Evolutionary conservation across 2,329 filamentous ascomycete genomes (phyloP), one percentile per base, ranked within the genome.

Genomic region (Arthrobotrys musiformis): DNA sequence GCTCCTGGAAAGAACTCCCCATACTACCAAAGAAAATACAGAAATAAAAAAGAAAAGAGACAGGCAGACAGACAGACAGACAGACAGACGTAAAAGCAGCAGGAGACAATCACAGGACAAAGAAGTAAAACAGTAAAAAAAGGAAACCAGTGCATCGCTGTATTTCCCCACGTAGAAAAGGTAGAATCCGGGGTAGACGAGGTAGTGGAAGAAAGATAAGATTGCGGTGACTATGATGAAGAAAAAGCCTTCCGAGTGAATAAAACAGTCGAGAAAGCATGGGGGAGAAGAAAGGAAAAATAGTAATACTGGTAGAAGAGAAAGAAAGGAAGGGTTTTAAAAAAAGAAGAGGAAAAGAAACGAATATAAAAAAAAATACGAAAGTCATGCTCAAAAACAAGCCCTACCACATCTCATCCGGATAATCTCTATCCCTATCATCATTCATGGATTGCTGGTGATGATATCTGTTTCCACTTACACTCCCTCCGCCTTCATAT

Each of bases 321-420:
- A 50, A 28, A 26, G 46, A 50, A 8, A 48, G 42, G 5, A 46
- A 22, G 11, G 30, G 15, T n/a, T n/a, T n/a, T n/a, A 52, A 46
- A 19, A 46, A 46, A 26, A 60, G 35, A 17, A 35, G 54, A 37
- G 24, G 22, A 28, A 35, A 52, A 54, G 33, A 42, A 56, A 24
- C n/a, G 56, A 26, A 42, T 6, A 70, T 24, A 61, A 44, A 67
- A 28, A 28, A 42, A 61, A 35, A 62, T 28, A 70, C 19, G n/a
- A 70, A 50, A 60, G 28, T 13, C 22, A 58, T 54, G 40, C 24
- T 35, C 26, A 48, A 24, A 48, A 61, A 44, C 11, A 30, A 61
- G 33, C 37, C 50, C 63, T 67, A 80, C 79, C 79, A 79, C 80
- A 80, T 81, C 64, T 79, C 79, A 78, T 80, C 79, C 15, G 67